phyloP scores from a whole-genome alignment of 768 basidiomycete genomes.

The Chalciporus pseudorubinellus region DNA sequence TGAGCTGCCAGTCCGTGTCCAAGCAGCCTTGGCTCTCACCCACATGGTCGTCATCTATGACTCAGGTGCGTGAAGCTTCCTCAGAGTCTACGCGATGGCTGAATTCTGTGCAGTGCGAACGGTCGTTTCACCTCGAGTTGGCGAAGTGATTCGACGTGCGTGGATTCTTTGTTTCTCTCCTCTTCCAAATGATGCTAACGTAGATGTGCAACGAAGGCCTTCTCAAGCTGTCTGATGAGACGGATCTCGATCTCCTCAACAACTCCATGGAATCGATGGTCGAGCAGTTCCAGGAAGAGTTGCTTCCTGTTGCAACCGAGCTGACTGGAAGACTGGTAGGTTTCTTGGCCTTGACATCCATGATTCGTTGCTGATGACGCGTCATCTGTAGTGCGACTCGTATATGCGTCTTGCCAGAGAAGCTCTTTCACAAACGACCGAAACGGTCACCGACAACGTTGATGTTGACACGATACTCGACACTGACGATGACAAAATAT shows the following conservation, averaged over 20 bases:
- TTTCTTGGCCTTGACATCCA: not conserved
- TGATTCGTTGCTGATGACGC: not conserved
- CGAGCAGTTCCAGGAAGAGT: conserved; percentile 77
- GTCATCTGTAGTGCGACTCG: conserved; percentile 61
- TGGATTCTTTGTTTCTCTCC: not conserved
- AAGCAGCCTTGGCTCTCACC: conserved; percentile 77
- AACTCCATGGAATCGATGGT: conserved; percentile 85
- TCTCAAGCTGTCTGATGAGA: conserved; percentile 88
- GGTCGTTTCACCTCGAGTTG: conserved; percentile 72
- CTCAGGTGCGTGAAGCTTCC: conserved; percentile 44
- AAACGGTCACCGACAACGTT: conserved; percentile 45
- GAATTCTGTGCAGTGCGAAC: conserved; percentile 48
- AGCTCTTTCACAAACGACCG: conserved; percentile 49
- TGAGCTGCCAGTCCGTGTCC: conserved; percentile 80
- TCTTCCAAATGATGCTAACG: not conserved
- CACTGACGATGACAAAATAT: conserved; percentile 81
- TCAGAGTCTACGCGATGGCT: not conserved
- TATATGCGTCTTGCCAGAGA: conserved; percentile 80
- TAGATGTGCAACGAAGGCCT: conserved; percentile 53
- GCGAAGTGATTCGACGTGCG: conserved; percentile 82
- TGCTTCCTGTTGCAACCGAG: conserved; percentile 82
- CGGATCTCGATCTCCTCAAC: conserved; percentile 83
- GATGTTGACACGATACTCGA: conserved; percentile 59
- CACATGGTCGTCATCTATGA: conserved; percentile 68
- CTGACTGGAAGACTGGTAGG: conserved; percentile 74